phyloP scores from a whole-genome alignment of 2,329 filamentous ascomycete genomes.

The Claviceps monticola region DNA sequence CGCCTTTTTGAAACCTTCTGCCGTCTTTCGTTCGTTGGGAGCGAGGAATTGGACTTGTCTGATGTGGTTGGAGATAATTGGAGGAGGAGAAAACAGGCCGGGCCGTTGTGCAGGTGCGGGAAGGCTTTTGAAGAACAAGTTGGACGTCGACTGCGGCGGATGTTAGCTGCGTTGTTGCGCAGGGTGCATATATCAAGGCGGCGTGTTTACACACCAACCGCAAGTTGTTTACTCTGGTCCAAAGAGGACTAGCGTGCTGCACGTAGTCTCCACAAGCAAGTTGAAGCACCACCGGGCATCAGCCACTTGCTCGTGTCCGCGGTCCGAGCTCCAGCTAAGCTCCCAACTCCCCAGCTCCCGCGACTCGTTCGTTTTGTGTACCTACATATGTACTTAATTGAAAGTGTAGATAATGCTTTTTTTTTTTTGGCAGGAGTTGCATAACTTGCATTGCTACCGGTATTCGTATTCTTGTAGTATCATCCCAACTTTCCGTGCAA shows the following conservation, averaged over 20 bases:
- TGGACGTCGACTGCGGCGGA: background rate
- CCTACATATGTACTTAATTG: no score
- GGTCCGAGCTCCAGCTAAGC: background rate
- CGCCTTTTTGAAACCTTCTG: slow-evolving; percentile 23
- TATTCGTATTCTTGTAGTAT: no score
- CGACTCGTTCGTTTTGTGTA: no score
- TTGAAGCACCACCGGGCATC: background rate
- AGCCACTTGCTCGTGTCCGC: background rate
- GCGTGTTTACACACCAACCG: slow-evolving; percentile 9
- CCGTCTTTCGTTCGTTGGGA: slow-evolving; percentile 15
- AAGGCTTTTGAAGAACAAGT: slow-evolving; percentile 22
- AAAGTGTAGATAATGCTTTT: no score
- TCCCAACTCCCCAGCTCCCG: no score
- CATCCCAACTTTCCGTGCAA: no score
- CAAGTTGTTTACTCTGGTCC: slow-evolving; percentile 14
- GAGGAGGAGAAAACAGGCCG: slow-evolving; percentile 18
- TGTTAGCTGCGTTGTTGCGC: slow-evolving; percentile 4
- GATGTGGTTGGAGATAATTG: slow-evolving; percentile 25
- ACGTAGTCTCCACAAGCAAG: slow-evolving; percentile 8
- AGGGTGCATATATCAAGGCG: slow-evolving; percentile 13
- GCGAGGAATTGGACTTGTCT: slow-evolving; percentile 9
- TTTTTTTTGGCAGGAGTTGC: no score
- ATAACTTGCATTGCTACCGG: no score
- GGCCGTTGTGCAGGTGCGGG: slow-evolving; percentile 18
- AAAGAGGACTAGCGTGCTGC: slow-evolving; percentile 12